Evolutionary conservation across 331 rosid genomes (phyloP).

Genomic region (Saraca asoca): DNA sequence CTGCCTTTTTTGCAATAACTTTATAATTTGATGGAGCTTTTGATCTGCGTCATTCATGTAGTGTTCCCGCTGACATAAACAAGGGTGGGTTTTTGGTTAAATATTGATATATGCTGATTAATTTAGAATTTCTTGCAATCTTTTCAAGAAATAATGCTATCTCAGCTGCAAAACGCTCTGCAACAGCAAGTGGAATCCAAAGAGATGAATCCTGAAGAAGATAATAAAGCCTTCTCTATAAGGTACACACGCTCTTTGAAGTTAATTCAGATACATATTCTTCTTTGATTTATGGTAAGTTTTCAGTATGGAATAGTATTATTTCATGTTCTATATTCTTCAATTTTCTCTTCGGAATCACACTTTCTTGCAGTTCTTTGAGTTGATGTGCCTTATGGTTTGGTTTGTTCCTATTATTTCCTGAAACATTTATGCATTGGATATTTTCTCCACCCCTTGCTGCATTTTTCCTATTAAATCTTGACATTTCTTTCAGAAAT

Average conservation of each 20-base stretch:
- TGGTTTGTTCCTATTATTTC: neutral
- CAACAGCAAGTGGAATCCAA: too few relatives aligned
- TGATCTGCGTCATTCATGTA: slow-evolving; percentile 2
- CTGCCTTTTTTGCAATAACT: neutral
- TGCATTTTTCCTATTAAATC: neutral
- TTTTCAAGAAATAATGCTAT: slow-evolving; percentile 32
- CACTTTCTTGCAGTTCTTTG: neutral
- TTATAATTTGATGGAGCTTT: slow-evolving; percentile 48
- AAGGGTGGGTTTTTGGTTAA: slow-evolving; percentile 31
- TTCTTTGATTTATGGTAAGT: neutral
- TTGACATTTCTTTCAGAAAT: slow-evolving; percentile 1
- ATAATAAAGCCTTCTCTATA: neutral
- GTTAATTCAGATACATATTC: neutral
- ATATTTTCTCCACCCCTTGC: slow-evolving; percentile 19
- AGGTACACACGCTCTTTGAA: neutral
- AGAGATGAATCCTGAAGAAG: neutral
- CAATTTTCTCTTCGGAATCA: slow-evolving; percentile 16
- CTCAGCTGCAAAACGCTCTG: slow-evolving; percentile 47
- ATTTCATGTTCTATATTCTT: slow-evolving; percentile 33
- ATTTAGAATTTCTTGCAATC: slow-evolving; percentile 15
- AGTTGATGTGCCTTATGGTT: neutral
- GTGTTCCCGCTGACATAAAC: neutral
- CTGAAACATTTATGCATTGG: neutral
- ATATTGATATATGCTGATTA: slow-evolving; percentile 13
- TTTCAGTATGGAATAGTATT: neutral